phyloP scores from a whole-genome alignment of 1,139 yeast genomes.

The Tardiomyces digboiensis region DNA sequence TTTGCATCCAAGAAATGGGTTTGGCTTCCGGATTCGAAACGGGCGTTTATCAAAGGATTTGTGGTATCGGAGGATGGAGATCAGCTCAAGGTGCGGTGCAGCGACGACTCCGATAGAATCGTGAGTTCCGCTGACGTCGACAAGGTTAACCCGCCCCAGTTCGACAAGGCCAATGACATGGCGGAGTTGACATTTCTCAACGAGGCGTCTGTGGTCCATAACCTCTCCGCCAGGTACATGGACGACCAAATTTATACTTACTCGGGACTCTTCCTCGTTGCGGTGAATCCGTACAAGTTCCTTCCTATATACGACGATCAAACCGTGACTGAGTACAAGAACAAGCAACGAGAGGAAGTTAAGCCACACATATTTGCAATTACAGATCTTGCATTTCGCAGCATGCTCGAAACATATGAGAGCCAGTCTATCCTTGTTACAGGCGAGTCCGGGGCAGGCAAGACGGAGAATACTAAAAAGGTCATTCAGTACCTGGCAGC shows the following conservation, averaged over 20 bases:
- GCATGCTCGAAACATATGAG: conserved; percentile 55
- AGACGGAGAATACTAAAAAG: conserved; percentile 95
- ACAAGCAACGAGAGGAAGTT: conserved; percentile 36
- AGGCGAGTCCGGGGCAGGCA: conserved; percentile 99
- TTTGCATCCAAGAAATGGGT: conserved; percentile 55
- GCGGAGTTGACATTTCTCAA: conserved; percentile 91
- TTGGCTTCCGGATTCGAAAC: conserved; percentile 70
- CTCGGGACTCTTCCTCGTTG: conserved; percentile 87
- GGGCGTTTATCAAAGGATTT: conserved; percentile 62
- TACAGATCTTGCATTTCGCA: conserved; percentile 81
- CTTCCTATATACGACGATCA: conserved; percentile 66
- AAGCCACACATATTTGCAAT: conserved; percentile 90
- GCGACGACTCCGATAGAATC: conserved; percentile 37
- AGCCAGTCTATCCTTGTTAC: conserved; percentile 92
- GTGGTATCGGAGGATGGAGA: conserved; percentile 46
- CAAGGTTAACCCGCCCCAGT: conserved; percentile 76
- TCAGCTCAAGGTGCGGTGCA: conserved; percentile 42
- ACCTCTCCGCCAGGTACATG: conserved; percentile 64
- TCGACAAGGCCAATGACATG: conserved; percentile 89
- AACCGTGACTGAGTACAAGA: conserved; percentile 44
- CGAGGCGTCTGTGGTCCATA: conserved; percentile 89
- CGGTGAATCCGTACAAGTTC: conserved; percentile 82
- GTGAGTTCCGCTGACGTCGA: conserved; percentile 43
- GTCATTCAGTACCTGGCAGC: conserved; percentile 89
- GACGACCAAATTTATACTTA: conserved; percentile 63